Base-by-base conservation (phyloP, 176 grass and related monocot genomes). In the Avena atlantica region DNA sequence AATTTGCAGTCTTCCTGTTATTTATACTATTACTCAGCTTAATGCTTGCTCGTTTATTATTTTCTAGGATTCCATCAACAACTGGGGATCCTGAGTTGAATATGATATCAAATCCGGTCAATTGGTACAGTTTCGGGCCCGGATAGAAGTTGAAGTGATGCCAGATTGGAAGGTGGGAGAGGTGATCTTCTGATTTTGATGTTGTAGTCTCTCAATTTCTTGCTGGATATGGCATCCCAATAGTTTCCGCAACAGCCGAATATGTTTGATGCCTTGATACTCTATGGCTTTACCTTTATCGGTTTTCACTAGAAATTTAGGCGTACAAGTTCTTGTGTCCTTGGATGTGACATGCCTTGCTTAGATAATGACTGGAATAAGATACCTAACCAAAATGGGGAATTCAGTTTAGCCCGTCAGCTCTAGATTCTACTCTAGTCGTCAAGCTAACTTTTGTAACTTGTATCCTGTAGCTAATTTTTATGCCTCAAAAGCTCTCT, bases 71-170 rank as follows among this genome's bases (percentile, higher is more conserved):
- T 89, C 81, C 72, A 72, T 51, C 81, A 72, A 85, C 70, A 85
- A 81, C 81, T 75, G 81, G 82, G 68, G 70, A 87, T 67, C 48
- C 37, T 49, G 85, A 84, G 80, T 83, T 89, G 78, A 93, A 88
- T 90, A 93, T 93, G 91, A 82, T 89, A 87, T 81, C 91, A 90
- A 85, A 93, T 82, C 78, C 31, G 78, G 81, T 80, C 17, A 24
- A 87, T 29, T 80, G 57, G 80, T 93, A 88, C 49, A 82, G 82
- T 85, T 93, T 87, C 27, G 91, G 85, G 31, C 91, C 91, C 15
- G 91, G 88, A 90, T 93, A 93, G 86, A 93, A 62, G n/a, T 72
- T 62, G 88, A 57, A 91, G 88, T 37, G 88, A 93, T 93, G 91
- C 91, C 81, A 90, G 88, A 90, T 88, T 93, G 85, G 85, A 88